Conservation (phyloP, 768 basidiomycete species). For the Tulasnella sp. region DNA sequence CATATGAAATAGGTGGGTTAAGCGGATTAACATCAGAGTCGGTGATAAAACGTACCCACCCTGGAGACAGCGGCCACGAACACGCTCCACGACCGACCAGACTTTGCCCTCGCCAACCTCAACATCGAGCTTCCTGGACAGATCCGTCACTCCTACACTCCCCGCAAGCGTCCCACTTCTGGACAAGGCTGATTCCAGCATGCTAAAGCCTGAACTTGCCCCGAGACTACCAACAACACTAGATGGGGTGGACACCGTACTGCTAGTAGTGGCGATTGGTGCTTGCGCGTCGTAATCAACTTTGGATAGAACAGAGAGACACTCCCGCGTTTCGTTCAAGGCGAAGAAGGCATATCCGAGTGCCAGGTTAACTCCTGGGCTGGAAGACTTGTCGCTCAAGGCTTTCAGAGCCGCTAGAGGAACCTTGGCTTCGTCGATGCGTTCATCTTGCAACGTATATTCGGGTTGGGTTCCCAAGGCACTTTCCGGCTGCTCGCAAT, state of each 20-base stretch:
- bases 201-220: constrained; percentile 12
- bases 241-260: not conserved
- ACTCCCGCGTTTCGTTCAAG: constrained; percentile 49
- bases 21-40: not conserved
- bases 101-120: constrained; percentile 57
- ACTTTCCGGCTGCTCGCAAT: constrained; percentile 29
- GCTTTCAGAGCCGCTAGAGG: constrained; percentile 44
- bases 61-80: constrained; percentile 66
- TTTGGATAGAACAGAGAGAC: constrained; percentile 44
- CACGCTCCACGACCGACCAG: constrained; percentile 60
- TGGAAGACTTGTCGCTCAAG: constrained; percentile 40
- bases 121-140: constrained; percentile 17
- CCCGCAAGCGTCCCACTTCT: constrained; percentile 17
- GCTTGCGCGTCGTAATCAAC: constrained; percentile 38
- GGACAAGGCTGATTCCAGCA: constrained; percentile 17
- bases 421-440: constrained; percentile 42
- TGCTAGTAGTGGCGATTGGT: not conserved
- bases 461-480: constrained; percentile 42
- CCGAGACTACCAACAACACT: constrained; percentile 10
- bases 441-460: constrained; percentile 42
- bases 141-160: constrained; percentile 18
- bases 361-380: constrained; percentile 36
- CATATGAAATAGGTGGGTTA: not conserved
- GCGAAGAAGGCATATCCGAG: constrained; percentile 77
- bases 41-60: constrained; percentile 34